A percentile compares a stretch with the other conserved stretches of the same genome.
These are phyloP conservation scores for Venturia effusa DNA, from an alignment of 2,329 filamentous ascomycete species.

Conservation along the genomic window DNA sequence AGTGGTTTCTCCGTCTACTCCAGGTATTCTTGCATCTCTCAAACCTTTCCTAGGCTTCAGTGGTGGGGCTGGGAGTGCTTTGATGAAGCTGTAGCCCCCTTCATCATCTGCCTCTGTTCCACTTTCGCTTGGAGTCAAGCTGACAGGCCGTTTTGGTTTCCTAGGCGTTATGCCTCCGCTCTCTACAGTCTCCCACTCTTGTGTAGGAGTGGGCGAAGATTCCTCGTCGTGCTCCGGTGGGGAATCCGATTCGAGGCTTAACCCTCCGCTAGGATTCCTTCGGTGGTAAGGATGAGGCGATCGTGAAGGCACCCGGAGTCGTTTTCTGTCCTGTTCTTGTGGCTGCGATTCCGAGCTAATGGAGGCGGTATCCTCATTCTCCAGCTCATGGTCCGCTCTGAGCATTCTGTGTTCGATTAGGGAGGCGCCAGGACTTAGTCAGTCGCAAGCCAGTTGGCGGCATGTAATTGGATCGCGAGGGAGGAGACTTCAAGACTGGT, in stretches of 20 bases:
- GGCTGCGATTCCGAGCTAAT: neutral
- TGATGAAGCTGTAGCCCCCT: constrained; percentile 54
- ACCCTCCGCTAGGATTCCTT: neutral
- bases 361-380: neutral
- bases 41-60: constrained; percentile 66
- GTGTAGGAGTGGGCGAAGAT: neutral
- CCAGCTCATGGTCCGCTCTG: neutral
- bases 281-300: constrained; percentile 10
- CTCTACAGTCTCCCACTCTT: neutral
- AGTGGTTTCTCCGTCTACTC: constrained; percentile 23
- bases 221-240: neutral
- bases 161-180: neutral
- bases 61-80: constrained; percentile 73
- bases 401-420: neutral
- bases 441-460: neutral
- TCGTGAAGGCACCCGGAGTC: constrained; percentile 1
- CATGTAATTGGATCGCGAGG: neutral
- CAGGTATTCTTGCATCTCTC: constrained; percentile 29
- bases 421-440: neutral
- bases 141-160: neutral
- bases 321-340: neutral
- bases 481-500: neutral
- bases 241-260: neutral
- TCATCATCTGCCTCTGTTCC: constrained; percentile 95
- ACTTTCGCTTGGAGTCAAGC: constrained; percentile 58